phyloP scores from a whole-genome alignment of 202 grass and related monocot species.

The Musa balbisiana region DNA sequence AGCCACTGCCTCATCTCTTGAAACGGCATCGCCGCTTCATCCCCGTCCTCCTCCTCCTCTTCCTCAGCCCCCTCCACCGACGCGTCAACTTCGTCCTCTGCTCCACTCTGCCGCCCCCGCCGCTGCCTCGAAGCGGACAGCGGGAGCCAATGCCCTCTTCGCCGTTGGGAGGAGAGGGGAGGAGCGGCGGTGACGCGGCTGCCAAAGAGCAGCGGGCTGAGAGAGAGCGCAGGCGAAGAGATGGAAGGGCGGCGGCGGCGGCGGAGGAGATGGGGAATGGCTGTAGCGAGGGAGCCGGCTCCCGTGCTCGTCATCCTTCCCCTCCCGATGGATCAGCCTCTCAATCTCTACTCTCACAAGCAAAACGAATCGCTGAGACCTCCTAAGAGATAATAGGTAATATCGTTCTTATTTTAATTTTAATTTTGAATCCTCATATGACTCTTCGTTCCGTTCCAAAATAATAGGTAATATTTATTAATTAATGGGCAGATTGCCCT shows the following conservation, averaged over 20 bases:
- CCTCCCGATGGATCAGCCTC: neutral
- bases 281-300: neutral
- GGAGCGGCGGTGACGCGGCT: neutral
- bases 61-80: constrained; percentile 9
- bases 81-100: neutral
- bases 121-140: neutral
- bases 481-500: too few relatives aligned
- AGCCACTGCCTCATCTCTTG: constrained; percentile 41
- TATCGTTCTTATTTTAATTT: too few relatives aligned
- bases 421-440: too few relatives aligned
- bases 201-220: neutral
- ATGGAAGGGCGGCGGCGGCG: neutral
- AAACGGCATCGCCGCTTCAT: neutral
- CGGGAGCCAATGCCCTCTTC: neutral
- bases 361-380: too few relatives aligned
- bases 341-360: too few relatives aligned
- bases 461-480: too few relatives aligned
- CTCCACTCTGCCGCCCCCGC: neutral
- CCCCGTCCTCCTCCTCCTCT: constrained; percentile 25
- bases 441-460: too few relatives aligned
- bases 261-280: neutral
- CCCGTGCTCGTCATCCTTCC: neutral
- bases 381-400: too few relatives aligned
- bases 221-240: neutral
- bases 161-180: neutral